A percentile compares a stretch with the other conserved stretches of the same genome.
Evolutionary conservation across 2,329 filamentous ascomycete species (phyloP).

Genomic region (Fusarium sp.): DNA sequence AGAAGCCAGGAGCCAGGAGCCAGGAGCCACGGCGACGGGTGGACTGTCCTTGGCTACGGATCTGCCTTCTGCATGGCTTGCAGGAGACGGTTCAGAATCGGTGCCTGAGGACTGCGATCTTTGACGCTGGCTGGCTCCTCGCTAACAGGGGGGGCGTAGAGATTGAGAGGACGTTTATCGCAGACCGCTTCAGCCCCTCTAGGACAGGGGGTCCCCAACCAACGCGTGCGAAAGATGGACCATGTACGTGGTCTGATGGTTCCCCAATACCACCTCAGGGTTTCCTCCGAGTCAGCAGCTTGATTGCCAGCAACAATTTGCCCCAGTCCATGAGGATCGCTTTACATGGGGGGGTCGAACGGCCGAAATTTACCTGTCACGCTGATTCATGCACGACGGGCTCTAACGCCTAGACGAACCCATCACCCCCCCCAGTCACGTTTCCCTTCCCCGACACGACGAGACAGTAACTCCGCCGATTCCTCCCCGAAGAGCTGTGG

Average conservation of each 20-base stretch:
- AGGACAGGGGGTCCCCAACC: background rate
- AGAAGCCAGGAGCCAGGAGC: background rate
- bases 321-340: background rate
- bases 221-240: background rate
- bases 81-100: background rate
- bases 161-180: slow-evolving; percentile 3
- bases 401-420: background rate
- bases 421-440: background rate
- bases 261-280: background rate
- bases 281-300: background rate
- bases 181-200: slow-evolving; percentile 5
- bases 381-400: slow-evolving; percentile 24
- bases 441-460: background rate
- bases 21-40: background rate
- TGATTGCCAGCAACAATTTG: background rate
- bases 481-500: slow-evolving; percentile 38
- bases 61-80: slow-evolving; percentile 1
- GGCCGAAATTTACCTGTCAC: slow-evolving; percentile 25
- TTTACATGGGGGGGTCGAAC: background rate
- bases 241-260: slow-evolving; percentile 7
- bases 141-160: background rate
- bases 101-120: background rate
- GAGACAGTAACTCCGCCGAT: slow-evolving; percentile 13
- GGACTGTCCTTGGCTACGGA: background rate
- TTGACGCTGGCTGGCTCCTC: background rate